Evolutionary conservation across 148 eudicot species (phyloP).

Genomic region (Rhododendron vialii): DNA sequence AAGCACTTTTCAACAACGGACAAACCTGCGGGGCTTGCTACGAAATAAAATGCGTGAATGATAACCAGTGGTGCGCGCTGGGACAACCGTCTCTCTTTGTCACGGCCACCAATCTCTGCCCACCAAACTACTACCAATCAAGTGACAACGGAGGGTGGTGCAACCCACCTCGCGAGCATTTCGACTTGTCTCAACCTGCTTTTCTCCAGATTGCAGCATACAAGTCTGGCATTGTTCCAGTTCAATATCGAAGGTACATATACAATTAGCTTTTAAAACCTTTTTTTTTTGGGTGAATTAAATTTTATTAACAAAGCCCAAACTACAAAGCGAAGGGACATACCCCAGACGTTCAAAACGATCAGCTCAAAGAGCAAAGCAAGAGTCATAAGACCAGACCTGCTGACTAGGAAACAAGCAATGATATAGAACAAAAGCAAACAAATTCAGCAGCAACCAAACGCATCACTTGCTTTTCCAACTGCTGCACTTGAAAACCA

Average conservation of each 20-base stretch:
- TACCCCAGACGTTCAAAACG: not conserved
- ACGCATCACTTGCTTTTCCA: too few relatives aligned
- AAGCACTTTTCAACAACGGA: slow-evolving; percentile 54
- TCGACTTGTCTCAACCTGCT: slow-evolving; percentile 65
- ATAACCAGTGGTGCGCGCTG: slow-evolving; percentile 43
- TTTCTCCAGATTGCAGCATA: slow-evolving; percentile 46
- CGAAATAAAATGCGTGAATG: slow-evolving; percentile 45
- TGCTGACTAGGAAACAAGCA: not conserved
- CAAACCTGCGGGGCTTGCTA: slow-evolving; percentile 63
- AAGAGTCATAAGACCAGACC: not conserved
- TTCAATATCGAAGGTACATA: slow-evolving; percentile 59
- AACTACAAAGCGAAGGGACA: not conserved
- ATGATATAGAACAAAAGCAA: too few relatives aligned
- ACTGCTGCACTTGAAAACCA: too few relatives aligned
- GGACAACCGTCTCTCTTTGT: slow-evolving; percentile 36
- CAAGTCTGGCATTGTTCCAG: slow-evolving; percentile 60
- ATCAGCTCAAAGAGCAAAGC: too few relatives aligned
- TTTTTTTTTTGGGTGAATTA: too few relatives aligned
- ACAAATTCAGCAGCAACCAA: too few relatives aligned
- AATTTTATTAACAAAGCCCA: too few relatives aligned
- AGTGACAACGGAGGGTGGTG: slow-evolving; percentile 61
- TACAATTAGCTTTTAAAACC: not conserved
- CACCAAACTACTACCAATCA: slow-evolving; percentile 27
- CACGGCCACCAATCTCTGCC: slow-evolving; percentile 72
- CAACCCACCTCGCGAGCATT: slow-evolving; percentile 57